Evolutionary conservation across 1,284 basidiomycete genomes (phyloP).

Genomic region (Rhodofomes roseus): DNA sequence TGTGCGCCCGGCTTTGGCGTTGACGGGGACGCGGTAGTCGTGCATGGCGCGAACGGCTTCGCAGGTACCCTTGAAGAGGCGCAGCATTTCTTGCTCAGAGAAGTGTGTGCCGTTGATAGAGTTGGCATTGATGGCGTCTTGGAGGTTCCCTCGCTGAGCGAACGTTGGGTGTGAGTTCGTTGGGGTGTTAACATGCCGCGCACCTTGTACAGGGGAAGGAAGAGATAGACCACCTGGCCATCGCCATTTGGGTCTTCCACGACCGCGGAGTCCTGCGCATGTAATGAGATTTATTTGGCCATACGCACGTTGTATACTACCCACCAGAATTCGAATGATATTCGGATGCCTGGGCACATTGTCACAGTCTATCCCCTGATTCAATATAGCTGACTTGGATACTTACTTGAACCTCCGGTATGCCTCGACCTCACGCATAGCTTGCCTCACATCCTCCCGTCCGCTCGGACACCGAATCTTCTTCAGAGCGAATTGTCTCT

Average conservation of each 20-base stretch:
- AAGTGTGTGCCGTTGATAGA: constrained; percentile 82
- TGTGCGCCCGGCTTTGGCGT: constrained; percentile 29
- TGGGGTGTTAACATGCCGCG: constrained; percentile 3
- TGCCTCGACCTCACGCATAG: constrained; percentile 89
- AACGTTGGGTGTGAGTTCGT: not conserved
- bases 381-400: not conserved
- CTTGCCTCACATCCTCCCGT: constrained; percentile 77
- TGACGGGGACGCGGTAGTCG: constrained; percentile 57
- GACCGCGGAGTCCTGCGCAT: constrained; percentile 80
- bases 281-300: constrained; percentile 4
- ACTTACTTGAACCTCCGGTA: constrained; percentile 87
- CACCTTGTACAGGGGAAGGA: constrained; percentile 86
- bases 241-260: constrained; percentile 92
- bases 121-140: constrained; percentile 91
- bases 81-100: constrained; percentile 85
- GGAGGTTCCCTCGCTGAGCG: constrained; percentile 80
- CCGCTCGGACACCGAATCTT: constrained; percentile 88
- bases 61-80: constrained; percentile 91
- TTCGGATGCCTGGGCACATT: constrained; percentile 66
- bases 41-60: constrained; percentile 94
- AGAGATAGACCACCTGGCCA: constrained; percentile 92
- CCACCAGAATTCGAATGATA: constrained; percentile 82
- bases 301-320: not conserved
- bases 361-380: not conserved
- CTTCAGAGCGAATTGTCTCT: constrained; percentile 90